Evolutionary conservation across 2,329 filamentous ascomycete species (phyloP).

Genomic region (Dryadomyces sulphureus): DNA sequence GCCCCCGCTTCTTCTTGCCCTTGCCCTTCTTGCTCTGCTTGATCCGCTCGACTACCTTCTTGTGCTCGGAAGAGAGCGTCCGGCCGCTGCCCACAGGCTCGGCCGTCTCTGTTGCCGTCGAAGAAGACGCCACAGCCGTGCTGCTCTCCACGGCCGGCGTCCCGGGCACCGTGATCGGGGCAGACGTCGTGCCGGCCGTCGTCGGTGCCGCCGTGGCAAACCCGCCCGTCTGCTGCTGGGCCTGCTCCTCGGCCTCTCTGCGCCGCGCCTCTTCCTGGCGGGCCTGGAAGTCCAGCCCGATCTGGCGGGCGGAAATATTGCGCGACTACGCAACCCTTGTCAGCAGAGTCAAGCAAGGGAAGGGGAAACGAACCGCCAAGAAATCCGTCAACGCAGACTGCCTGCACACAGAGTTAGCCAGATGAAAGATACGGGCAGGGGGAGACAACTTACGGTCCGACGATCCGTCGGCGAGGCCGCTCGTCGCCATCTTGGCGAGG

Average conservation of each 20-base stretch:
- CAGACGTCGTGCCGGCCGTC: not conserved
- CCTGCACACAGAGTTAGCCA: conserved; percentile 6
- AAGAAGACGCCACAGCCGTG: not conserved
- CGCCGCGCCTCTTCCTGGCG: conserved; percentile 26
- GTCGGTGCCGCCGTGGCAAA: conserved; percentile 8
- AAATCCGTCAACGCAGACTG: conserved; percentile 41
- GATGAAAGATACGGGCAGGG: not conserved
- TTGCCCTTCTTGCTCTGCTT: conserved; percentile 41
- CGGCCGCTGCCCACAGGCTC: conserved; percentile 25
- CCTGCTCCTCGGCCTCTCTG: conserved; percentile 14
- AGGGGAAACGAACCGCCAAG: conserved; percentile 20
- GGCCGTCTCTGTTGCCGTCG: not conserved
- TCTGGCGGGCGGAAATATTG: conserved; percentile 52
- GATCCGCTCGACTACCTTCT: conserved; percentile 43
- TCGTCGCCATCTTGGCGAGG: conserved; percentile 2
- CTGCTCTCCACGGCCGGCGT: not conserved
- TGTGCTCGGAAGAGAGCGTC: conserved; percentile 16
- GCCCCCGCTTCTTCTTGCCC: conserved; percentile 38
- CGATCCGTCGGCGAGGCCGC: conserved; percentile 10
- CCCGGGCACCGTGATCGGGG: not conserved
- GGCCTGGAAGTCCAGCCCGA: conserved; percentile 32
- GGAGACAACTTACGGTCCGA: conserved; percentile 16
- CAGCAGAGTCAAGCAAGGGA: not conserved
- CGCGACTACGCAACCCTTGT: conserved; percentile 33
- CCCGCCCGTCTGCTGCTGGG: conserved; percentile 10